Evolutionary conservation across 768 basidiomycete genomes (phyloP), one percentile per base, ranked within the genome.

Genomic region (Tylopilus rubrobrunneus): DNA sequence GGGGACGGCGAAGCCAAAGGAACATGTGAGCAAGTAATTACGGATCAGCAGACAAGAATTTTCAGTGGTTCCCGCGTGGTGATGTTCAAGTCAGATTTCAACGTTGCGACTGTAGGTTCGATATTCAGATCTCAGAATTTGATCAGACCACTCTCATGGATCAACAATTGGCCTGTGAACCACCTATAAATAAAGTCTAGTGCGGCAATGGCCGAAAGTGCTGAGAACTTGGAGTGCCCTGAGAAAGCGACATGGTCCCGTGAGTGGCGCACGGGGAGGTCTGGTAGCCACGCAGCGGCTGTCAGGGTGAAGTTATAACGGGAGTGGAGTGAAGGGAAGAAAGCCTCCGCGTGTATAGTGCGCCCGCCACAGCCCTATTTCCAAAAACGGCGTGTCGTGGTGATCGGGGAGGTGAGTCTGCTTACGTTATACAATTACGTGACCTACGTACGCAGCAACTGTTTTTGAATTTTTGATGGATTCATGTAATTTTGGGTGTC

Each of bases 401-500:
- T 19, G 50, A 66, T 67, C 63, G 64, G 65, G 45, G 49, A 62
- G 45, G 57, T 64, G 56, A 15, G 53, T 25, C 23, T 48, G 49
- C 37, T 66, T 66, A 67, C 51, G 60, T 60, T 33, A 66, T 62
- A 41, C n/a, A 54, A 56, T 68, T 68, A 68, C 64, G 62, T 66
- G 59, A 60, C 54, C 9, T 49, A 63, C 58, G 40, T 67, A 67
- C 66, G 60, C 65, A 65, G 66, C 55, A 64, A 64, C 57, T 58
- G 52, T 53, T 68, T 68, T 68, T 67, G 64, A 64, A 66, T 67
- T 67, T 63, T 65, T 69, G 67, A 68, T 68, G 67, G 56, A 54
- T 57, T 54, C 57, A 56, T 39, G 65, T 64, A 61, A 66, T 65
- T 65, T 65, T 60, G 61, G 62, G 43, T 64, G 65, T 67, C 65